phyloP scores from a whole-genome alignment of 2,329 filamentous ascomycete genomes.

The Fusarium dlaminii region DNA sequence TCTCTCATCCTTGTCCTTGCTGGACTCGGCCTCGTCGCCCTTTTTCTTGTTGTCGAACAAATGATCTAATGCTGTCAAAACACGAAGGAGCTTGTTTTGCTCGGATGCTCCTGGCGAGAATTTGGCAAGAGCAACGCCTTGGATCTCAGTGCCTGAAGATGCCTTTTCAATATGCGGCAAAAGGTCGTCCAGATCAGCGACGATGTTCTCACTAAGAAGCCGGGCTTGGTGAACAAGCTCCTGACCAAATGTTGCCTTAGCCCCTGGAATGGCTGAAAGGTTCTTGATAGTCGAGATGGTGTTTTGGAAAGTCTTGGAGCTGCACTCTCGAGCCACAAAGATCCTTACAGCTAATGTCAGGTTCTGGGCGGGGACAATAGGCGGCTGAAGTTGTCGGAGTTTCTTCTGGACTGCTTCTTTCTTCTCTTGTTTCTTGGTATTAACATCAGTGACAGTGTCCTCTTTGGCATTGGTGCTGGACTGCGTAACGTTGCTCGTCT shows the following conservation, averaged over 20 bases:
- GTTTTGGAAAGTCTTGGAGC: conserved; percentile 97
- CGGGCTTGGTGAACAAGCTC: conserved; percentile 91
- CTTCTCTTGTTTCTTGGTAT: conserved; percentile 48
- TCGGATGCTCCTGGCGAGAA: conserved; percentile 97
- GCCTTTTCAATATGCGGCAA: conserved; percentile 88
- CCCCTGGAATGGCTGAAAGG: conserved; percentile 88
- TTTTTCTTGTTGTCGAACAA: conserved; percentile 86
- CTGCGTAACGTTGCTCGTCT: conserved; percentile 13
- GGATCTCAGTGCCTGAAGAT: conserved; percentile 90
- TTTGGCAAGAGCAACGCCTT: conserved; percentile 91
- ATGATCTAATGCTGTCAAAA: conserved; percentile 93
- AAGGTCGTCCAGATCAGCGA: conserved; percentile 84
- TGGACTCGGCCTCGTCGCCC: conserved; percentile 57
- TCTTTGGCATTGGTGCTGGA: conserved; percentile 40
- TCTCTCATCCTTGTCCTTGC: conserved; percentile 70
- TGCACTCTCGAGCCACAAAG: conserved; percentile 94
- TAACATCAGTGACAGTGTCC: conserved; percentile 41
- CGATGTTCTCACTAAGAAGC: conserved; percentile 82
- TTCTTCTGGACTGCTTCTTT: conserved; percentile 58
- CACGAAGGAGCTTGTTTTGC: conserved; percentile 92
- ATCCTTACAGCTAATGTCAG: conserved; percentile 96
- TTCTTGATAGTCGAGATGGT: conserved; percentile 99
- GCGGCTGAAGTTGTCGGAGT: conserved; percentile 74
- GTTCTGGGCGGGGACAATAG: conserved; percentile 87
- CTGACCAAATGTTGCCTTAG: conserved; percentile 89